These are phyloP conservation scores for Lipomyces yamanashiensis DNA, from an alignment of 805 yeast genomes.

Conservation along the genomic window DNA sequence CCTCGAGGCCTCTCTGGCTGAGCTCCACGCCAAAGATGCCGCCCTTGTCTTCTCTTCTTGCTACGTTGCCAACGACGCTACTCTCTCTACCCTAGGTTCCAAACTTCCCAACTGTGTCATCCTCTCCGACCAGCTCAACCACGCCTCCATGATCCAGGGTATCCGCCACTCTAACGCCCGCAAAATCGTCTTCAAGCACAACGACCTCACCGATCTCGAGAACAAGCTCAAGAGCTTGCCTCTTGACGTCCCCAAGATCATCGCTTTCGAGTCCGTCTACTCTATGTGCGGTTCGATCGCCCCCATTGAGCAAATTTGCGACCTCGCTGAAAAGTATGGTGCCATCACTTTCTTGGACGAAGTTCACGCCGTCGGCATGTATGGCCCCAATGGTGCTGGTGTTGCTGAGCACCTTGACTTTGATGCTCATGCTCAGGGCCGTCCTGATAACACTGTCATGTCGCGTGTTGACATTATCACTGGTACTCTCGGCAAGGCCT, in stretches of 20 bases:
- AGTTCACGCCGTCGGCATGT: constrained; percentile 98
- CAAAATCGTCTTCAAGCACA: constrained; percentile 91
- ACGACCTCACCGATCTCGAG: constrained; percentile 84
- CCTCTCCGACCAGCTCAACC: constrained; percentile 91
- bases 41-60: constrained; percentile 95
- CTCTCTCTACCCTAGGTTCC: constrained; percentile 86
- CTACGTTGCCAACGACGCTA: constrained; percentile 96
- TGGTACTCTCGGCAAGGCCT: constrained; percentile 97
- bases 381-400: constrained; percentile 99
- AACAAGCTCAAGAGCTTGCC: constrained; percentile 78
- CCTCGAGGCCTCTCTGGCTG: constrained; percentile 84
- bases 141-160: constrained; percentile 98
- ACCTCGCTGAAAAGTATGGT: constrained; percentile 95
- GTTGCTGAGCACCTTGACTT: constrained; percentile 97
- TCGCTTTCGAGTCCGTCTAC: constrained; percentile 96
- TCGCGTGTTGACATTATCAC: constrained; percentile 94
- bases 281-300: constrained; percentile 99
- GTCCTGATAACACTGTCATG: constrained; percentile 68
- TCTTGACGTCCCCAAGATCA: constrained; percentile 84
- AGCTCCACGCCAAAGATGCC: constrained; percentile 91
- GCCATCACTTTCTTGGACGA: constrained; percentile 97
- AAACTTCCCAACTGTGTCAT: constrained; percentile 87
- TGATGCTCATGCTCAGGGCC: constrained; percentile 73
- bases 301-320: constrained; percentile 90
- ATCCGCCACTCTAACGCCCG: constrained; percentile 85